Base-by-base conservation (phyloP, 192 early-diverging fungal genomes). In the Radiomyces spectabilis region DNA sequence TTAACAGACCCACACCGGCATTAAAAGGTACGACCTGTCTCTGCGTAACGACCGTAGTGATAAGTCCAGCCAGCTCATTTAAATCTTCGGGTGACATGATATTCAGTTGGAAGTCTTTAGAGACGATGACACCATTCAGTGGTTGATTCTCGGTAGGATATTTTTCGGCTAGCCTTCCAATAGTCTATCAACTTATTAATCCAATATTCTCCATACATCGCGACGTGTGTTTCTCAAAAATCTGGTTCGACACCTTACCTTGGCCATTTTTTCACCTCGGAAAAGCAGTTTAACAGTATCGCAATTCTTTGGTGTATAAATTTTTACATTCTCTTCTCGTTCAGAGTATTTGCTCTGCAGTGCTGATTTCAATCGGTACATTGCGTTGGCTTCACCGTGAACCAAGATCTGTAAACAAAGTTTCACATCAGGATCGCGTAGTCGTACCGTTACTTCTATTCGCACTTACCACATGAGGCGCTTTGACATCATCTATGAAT, bases 401-500 rank as follows among this genome's bases (percentile, higher is more conserved):
- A 99, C 97, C 34, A 99, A 74, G 13, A 92, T 75, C 82, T 80
- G 61, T 21, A 41, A 29, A 24, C 3, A n/a, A 3, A n/a, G 39
- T 30, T 30, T 9, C 16, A 30, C 26, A n/a, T 27, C 18, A 37
- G 19, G 18, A 18, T 46, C 44, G 18, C 0, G n/a, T 13, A 25
- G 10, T n/a, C 44, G 21, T 46, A 10, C 10, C 21, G 15, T 19
- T 13, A 13, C 12, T n/a, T 49, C 37, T 30, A 13, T 43, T 43
- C 22, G 45, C 38, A 55, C 72, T 24, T 64, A 93, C 85, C 40
- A 99, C 75, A 63, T 97, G 84, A 30, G 92, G 85, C 6, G 92
- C 84, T 24, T 88, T 85, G 41, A 98, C 87, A 47, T 94, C 93
- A 56, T 98, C 87, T 60, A 99, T 98, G 64, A 99, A 99, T 60